A percentile compares a stretch with the other conserved stretches of the same genome.
These are phyloP conservation scores for Tolypocladium ovalisporum DNA, from an alignment of 2,329 filamentous ascomycete genomes.

Conservation along the genomic window DNA sequence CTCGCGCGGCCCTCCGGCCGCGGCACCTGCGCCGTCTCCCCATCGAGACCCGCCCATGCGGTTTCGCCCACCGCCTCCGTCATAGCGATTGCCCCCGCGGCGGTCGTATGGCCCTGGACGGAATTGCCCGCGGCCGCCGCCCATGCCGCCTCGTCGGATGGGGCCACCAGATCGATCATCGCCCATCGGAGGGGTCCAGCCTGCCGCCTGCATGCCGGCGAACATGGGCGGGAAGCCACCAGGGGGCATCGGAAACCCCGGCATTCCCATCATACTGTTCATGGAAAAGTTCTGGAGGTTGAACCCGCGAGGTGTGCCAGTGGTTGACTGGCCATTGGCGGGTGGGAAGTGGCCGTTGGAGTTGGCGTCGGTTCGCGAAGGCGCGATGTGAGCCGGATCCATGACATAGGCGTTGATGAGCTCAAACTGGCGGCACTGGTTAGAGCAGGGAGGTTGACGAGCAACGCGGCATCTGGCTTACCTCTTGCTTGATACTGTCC, in stretches of 20 bases:
- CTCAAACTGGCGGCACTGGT: slow-evolving; percentile 47
- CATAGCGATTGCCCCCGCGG: slow-evolving; percentile 45
- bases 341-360: slow-evolving; percentile 93
- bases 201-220: slow-evolving; percentile 34
- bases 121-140: slow-evolving; percentile 40
- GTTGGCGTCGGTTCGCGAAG: slow-evolving; percentile 85
- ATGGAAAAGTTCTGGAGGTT: slow-evolving; percentile 65
- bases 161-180: slow-evolving; percentile 55
- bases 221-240: slow-evolving; percentile 44
- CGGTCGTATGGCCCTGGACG: slow-evolving; percentile 67
- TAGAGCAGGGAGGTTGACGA: background rate
- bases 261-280: slow-evolving; percentile 48
- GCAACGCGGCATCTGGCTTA: slow-evolving; percentile 25
- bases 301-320: slow-evolving; percentile 85
- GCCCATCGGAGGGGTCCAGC: slow-evolving; percentile 38
- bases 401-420: slow-evolving; percentile 91
- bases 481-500: slow-evolving; percentile 69
- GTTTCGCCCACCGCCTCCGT: slow-evolving; percentile 42
- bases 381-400: slow-evolving; percentile 88
- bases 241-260: slow-evolving; percentile 42
- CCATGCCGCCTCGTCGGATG: slow-evolving; percentile 54
- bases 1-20: slow-evolving; percentile 75
- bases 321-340: slow-evolving; percentile 60
- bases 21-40: slow-evolving; percentile 66
- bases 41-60: slow-evolving; percentile 47